phyloP scores from a whole-genome alignment of 805 yeast genomes.

The Yarrowia sp. region DNA sequence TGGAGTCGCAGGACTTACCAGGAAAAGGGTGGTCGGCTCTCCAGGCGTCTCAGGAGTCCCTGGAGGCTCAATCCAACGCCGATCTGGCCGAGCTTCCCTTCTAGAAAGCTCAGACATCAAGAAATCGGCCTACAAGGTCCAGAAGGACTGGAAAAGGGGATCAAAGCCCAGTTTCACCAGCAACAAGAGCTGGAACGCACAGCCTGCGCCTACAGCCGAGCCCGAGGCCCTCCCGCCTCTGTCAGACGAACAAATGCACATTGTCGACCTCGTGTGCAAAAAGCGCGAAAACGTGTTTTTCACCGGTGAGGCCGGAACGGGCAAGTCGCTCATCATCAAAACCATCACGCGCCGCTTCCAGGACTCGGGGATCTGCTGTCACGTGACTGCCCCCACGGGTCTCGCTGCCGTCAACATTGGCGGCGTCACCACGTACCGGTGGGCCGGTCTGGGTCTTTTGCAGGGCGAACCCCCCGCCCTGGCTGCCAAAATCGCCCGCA shows the following conservation, averaged over 20 bases:
- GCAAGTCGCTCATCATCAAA: slow-evolving; percentile 82
- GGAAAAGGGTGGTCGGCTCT: slow-evolving; percentile 8
- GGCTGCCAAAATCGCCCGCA: slow-evolving; percentile 56
- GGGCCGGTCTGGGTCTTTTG: slow-evolving; percentile 81
- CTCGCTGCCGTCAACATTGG: slow-evolving; percentile 89
- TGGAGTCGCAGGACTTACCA: slow-evolving; percentile 18
- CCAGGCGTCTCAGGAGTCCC: slow-evolving; percentile 14
- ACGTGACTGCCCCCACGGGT: slow-evolving; percentile 92
- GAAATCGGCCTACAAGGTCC: slow-evolving; percentile 13
- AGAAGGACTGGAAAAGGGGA: slow-evolving; percentile 9
- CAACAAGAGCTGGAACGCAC: neutral
- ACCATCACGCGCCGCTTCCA: slow-evolving; percentile 64
- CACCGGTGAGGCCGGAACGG: slow-evolving; percentile 99
- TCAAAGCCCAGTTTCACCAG: neutral
- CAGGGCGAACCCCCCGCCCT: slow-evolving; percentile 56
- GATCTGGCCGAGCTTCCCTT: slow-evolving; percentile 15
- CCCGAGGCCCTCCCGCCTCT: slow-evolving; percentile 42
- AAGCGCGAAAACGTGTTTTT: slow-evolving; percentile 76
- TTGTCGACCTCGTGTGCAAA: slow-evolving; percentile 64
- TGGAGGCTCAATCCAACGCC: neutral
- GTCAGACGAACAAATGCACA: slow-evolving; percentile 56
- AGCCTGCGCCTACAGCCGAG: neutral
- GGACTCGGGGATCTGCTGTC: slow-evolving; percentile 53
- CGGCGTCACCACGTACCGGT: slow-evolving; percentile 81
- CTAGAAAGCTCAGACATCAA: slow-evolving; percentile 13